Evolutionary conservation across 306 rosid genomes (phyloP).

Genomic region (Astragalus membranaceus): DNA sequence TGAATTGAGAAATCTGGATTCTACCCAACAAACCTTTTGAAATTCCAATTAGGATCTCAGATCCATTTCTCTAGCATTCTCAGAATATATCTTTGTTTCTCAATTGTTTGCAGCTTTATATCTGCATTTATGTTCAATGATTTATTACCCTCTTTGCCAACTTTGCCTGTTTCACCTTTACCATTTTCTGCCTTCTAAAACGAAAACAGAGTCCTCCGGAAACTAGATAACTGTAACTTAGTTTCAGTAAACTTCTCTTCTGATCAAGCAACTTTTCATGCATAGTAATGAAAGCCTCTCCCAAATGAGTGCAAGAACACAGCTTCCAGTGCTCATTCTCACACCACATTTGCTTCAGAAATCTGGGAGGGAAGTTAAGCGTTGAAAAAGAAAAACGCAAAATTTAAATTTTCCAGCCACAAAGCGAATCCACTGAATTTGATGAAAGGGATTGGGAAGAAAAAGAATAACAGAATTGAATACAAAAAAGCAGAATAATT

Average conservation of each 20-base stretch:
- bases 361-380: constrained; percentile 21
- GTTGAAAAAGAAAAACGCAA: neutral
- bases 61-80: constrained; percentile 59
- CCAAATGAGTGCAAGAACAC: constrained; percentile 34
- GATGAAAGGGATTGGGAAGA: neutral
- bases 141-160: constrained; percentile 28
- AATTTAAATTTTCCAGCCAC: neutral
- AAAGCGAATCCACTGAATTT: too few species aligned
- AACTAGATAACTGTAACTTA: constrained; percentile 41
- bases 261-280: constrained; percentile 39
- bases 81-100: constrained; percentile 59
- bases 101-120: constrained; percentile 58
- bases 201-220: constrained; percentile 38
- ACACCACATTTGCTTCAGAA: neutral
- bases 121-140: constrained; percentile 21
- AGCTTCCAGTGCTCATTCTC: constrained; percentile 42
- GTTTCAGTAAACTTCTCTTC: constrained; percentile 50
- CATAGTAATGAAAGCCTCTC: constrained; percentile 31
- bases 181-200: constrained; percentile 31
- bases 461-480: neutral
- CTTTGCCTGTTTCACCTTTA: constrained; percentile 23
- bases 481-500: neutral
- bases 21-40: constrained; percentile 66
- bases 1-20: constrained; percentile 57
- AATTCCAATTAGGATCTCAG: constrained; percentile 49